Evolutionary conservation across 2,329 filamentous ascomycete species (phyloP).

Genomic region (Coniochaeta sp.): DNA sequence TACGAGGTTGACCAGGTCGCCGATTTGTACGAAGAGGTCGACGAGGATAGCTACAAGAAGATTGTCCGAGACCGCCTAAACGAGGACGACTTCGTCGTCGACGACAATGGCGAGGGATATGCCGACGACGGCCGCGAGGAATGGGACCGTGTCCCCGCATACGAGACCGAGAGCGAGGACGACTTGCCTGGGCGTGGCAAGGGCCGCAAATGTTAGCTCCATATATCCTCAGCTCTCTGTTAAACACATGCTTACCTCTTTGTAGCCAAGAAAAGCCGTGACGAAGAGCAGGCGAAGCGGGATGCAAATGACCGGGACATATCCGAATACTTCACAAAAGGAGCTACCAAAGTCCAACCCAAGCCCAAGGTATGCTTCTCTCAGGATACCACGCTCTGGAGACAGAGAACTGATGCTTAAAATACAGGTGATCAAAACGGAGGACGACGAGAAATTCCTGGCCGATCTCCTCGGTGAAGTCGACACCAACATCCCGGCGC

Average conservation of each 20-base stretch:
- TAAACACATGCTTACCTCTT: background rate
- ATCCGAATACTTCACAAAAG: slow-evolving; percentile 87
- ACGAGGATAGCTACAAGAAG: slow-evolving; percentile 96
- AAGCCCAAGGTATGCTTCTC: slow-evolving; percentile 68
- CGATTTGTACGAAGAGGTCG: slow-evolving; percentile 89
- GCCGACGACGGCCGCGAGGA: slow-evolving; percentile 95
- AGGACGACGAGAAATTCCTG: slow-evolving; percentile 86
- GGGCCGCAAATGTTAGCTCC: slow-evolving; percentile 41
- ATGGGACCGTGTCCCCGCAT: slow-evolving; percentile 66
- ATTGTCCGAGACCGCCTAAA: slow-evolving; percentile 83
- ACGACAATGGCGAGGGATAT: slow-evolving; percentile 96
- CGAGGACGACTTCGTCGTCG: slow-evolving; percentile 95
- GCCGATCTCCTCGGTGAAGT: slow-evolving; percentile 79
- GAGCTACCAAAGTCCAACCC: slow-evolving; percentile 53
- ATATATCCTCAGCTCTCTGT: background rate
- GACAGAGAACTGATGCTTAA: slow-evolving; percentile 6
- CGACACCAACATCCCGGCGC: slow-evolving; percentile 59
- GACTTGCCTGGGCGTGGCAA: slow-evolving; percentile 41
- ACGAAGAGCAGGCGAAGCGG: slow-evolving; percentile 77
- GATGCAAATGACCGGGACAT: slow-evolving; percentile 89
- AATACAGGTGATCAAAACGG: slow-evolving; percentile 62
- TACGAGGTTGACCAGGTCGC: slow-evolving; percentile 83
- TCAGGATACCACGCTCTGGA: background rate
- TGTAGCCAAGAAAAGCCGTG: slow-evolving; percentile 75
- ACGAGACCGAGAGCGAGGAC: slow-evolving; percentile 71